Percentiles rank a stretch among this genome's conserved stretches.
Conservation (phyloP, 768 basidiomycete genomes). For the Rhizopogon sp. region DNA sequence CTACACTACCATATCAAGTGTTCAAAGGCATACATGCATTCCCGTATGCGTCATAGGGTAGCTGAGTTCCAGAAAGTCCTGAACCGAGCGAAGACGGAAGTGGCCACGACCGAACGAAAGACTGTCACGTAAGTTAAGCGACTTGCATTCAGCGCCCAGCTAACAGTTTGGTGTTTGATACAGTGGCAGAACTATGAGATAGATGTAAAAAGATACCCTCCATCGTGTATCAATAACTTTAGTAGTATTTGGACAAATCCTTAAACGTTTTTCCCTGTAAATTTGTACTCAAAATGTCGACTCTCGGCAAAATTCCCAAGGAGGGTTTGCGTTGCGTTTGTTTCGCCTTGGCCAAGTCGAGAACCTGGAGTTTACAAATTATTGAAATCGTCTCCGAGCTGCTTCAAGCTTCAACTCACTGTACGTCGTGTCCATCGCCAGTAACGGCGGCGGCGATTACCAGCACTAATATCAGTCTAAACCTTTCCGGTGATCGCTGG, state of each 20-base stretch:
- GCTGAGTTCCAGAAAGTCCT: constrained; percentile 94
- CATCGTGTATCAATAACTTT: neutral
- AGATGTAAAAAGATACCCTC: neutral
- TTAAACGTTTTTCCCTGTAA: constrained; percentile 17
- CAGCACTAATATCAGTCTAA: neutral
- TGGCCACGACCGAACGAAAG: constrained; percentile 76
- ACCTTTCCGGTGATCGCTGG: neutral
- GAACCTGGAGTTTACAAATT: neutral
- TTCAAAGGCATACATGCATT: constrained; percentile 99
- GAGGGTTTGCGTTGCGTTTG: constrained; percentile 1
- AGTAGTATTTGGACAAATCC: neutral
- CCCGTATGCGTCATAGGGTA: constrained; percentile 90
- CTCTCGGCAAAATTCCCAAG: constrained; percentile 11
- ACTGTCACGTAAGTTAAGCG: constrained; percentile 66
- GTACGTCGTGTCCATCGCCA: neutral
- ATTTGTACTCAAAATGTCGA: constrained; percentile 6
- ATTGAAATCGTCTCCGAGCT: neutral
- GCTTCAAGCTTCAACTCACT: neutral
- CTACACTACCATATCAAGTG: constrained; percentile 99
- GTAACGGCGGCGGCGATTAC: neutral
- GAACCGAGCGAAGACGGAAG: constrained; percentile 94
- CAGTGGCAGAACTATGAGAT: constrained; percentile 52
- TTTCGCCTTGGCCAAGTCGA: neutral
- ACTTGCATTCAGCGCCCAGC: neutral
- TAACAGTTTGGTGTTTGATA: constrained; percentile 8